A percentile compares a stretch with the other conserved stretches of the same genome.
Evolutionary conservation across 352 stramenopile species (phyloP).

Genomic region (Pythium aphanidermatum): DNA sequence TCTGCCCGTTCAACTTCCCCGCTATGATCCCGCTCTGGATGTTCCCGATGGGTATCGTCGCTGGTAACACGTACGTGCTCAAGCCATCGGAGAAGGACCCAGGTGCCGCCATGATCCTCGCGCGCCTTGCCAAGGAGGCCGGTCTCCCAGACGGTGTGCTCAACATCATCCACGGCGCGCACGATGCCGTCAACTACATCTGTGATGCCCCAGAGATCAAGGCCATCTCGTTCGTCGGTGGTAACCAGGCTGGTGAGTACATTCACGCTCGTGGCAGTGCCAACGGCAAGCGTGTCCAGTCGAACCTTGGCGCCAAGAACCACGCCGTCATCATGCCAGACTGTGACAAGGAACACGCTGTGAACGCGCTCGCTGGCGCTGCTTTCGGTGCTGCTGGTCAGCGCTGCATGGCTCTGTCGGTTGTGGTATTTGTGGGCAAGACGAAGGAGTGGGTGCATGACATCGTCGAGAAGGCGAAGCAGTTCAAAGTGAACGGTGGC

Average conservation of each 20-base stretch:
- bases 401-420: constrained; percentile 96
- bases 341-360: constrained; percentile 86
- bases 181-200: constrained; percentile 93
- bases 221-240: constrained; percentile 96
- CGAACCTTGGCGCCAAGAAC: constrained; percentile 98
- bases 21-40: constrained; percentile 97
- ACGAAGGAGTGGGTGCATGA: constrained; percentile 91
- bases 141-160: constrained; percentile 93
- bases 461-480: constrained; percentile 86
- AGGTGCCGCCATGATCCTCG: constrained; percentile 89
- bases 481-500: constrained; percentile 89
- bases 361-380: constrained; percentile 87
- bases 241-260: constrained; percentile 91
- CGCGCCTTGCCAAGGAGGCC: constrained; percentile 88
- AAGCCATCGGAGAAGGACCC: constrained; percentile 95
- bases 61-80: constrained; percentile 96
- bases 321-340: constrained; percentile 96
- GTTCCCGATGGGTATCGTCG: constrained; percentile 85
- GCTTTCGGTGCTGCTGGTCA: constrained; percentile 96
- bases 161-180: constrained; percentile 90
- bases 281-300: constrained; percentile 93
- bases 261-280: constrained; percentile 86
- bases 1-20: constrained; percentile 95
- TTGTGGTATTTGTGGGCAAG: constrained; percentile 95
- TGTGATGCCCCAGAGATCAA: constrained; percentile 92